A percentile compares a stretch with the other conserved stretches of the same genome.
Conservation (phyloP, 345 rosid genomes). For the Bretschneidera sinensis region DNA sequence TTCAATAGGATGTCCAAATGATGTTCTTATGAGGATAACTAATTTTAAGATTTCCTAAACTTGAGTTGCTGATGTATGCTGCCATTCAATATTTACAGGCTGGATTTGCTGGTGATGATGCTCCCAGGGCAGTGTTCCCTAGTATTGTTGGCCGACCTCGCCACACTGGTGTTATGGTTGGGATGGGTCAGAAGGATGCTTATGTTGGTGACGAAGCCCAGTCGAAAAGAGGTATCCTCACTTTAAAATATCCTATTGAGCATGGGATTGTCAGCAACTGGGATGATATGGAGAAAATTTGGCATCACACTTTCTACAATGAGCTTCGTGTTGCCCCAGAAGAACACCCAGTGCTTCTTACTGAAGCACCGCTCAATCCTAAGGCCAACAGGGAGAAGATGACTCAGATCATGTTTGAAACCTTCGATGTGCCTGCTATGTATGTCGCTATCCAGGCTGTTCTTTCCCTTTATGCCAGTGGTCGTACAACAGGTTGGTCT, state of each 20-base stretch:
- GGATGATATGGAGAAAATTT: slow-evolving; percentile 23
- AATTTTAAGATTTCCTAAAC: no score
- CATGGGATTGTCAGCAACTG: slow-evolving; percentile 17
- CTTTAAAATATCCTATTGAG: slow-evolving; percentile 19
- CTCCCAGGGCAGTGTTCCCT: slow-evolving; percentile 32
- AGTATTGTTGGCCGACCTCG: slow-evolving; percentile 29
- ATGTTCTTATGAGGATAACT: not conserved
- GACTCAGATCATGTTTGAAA: slow-evolving; percentile 25
- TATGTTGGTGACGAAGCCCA: slow-evolving; percentile 22
- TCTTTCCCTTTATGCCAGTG: slow-evolving; percentile 45
- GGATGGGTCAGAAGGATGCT: not conserved
- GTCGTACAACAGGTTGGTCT: slow-evolving; percentile 44
- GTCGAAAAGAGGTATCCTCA: slow-evolving; percentile 15
- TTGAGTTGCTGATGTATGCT: not conserved
- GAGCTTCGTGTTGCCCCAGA: slow-evolving; percentile 14
- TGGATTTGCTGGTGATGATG: slow-evolving; percentile 36
- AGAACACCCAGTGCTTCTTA: slow-evolving; percentile 18
- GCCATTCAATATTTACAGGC: slow-evolving; percentile 20
- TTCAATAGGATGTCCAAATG: not conserved
- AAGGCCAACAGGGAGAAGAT: slow-evolving; percentile 16
- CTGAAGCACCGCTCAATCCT: slow-evolving; percentile 21
- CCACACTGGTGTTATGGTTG: slow-evolving; percentile 10
- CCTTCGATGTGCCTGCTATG: slow-evolving; percentile 24
- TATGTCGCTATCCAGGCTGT: slow-evolving; percentile 47
- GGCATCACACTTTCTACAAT: slow-evolving; percentile 17